Percentiles rank a stretch among this genome's conserved stretches.
Evolutionary conservation across 176 grass and related monocot species (phyloP).

Genomic region (Thalia dealbata): DNA sequence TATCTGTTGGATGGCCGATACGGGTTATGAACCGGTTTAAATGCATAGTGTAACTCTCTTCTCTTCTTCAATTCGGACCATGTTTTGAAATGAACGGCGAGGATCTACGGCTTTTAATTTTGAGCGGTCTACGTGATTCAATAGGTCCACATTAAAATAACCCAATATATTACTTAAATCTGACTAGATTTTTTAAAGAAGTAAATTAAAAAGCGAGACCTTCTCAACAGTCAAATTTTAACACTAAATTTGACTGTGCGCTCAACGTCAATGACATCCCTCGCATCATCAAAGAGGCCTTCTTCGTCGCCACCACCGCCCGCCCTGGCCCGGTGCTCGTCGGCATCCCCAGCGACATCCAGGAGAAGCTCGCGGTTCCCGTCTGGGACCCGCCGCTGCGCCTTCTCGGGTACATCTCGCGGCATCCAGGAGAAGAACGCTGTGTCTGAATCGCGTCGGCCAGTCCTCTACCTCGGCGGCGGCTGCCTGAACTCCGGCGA

Average conservation of each 20-base stretch:
- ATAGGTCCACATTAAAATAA: too few relatives aligned
- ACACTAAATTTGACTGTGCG: too few relatives aligned
- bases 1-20: neutral
- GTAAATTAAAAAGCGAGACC: too few relatives aligned
- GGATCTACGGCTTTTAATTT: too few relatives aligned
- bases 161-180: too few relatives aligned
- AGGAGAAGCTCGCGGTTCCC: constrained; percentile 73
- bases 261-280: constrained; percentile 79
- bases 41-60: too few relatives aligned
- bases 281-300: constrained; percentile 75
- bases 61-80: too few relatives aligned
- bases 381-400: constrained; percentile 52
- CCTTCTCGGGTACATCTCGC: constrained; percentile 58
- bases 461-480: constrained; percentile 79
- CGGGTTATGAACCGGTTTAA: neutral
- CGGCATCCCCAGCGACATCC: constrained; percentile 91
- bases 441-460: constrained; percentile 34
- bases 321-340: constrained; percentile 80
- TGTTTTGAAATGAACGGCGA: too few relatives aligned
- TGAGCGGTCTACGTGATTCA: too few relatives aligned
- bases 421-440: too few relatives aligned
- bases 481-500: constrained; percentile 67
- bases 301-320: constrained; percentile 65
- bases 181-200: too few relatives aligned
- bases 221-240: too few relatives aligned